Conservation (phyloP, 305 asterid species). For the Fraxinus latifolia region DNA sequence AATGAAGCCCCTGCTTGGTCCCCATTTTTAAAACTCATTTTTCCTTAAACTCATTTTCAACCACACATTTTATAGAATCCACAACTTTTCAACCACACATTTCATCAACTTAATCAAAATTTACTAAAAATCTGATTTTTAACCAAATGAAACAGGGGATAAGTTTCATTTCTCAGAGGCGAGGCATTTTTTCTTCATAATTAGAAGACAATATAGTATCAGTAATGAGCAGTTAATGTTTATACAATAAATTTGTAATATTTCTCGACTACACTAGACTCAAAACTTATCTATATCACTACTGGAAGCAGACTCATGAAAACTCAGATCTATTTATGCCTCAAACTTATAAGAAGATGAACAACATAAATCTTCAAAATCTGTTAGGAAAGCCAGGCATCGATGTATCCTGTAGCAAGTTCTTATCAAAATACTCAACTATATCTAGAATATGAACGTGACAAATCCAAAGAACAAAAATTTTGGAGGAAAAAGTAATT, state of each 20-base stretch:
- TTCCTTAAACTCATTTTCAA: no score
- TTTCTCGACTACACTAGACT: neutral
- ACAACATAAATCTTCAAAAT: neutral
- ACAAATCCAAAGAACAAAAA: neutral
- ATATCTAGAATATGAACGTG: neutral
- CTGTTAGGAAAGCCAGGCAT: neutral
- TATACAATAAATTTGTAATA: no score
- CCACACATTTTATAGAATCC: no score
- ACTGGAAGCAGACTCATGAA: neutral
- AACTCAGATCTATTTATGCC: neutral
- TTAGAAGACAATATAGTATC: no score
- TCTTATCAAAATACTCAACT: neutral
- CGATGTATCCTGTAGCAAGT: neutral
- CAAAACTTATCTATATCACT: neutral
- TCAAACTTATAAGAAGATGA: neutral
- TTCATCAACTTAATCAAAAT: no score
- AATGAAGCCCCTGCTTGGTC: no score
- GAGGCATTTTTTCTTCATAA: neutral
- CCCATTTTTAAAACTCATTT: no score
- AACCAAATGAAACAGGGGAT: no score
- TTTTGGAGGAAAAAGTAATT: neutral
- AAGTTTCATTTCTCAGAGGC: neutral
- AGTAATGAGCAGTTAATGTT: no score
- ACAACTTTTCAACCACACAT: no score
- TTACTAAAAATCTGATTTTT: no score